Conservation (phyloP, 805 yeast genomes). For the Wickerhamomyces queroliae region DNA sequence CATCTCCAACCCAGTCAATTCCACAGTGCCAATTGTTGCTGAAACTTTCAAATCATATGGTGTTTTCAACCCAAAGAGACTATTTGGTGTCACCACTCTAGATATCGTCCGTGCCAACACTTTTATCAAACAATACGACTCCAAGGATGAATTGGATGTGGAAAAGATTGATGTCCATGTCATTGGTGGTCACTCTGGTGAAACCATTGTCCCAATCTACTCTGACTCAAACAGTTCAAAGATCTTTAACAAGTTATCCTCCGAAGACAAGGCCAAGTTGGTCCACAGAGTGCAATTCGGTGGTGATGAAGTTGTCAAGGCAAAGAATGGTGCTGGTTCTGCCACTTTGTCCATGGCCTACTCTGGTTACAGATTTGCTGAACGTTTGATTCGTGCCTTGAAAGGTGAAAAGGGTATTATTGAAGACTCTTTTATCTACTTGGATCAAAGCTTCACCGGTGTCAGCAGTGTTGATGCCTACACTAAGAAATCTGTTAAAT, state of each 20-base stretch:
- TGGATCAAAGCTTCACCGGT: slow-evolving; percentile 45
- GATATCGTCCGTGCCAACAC: slow-evolving; percentile 87
- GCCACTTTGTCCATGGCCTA: slow-evolving; percentile 96
- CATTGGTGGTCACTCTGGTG: slow-evolving; percentile 94
- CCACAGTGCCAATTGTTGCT: slow-evolving; percentile 85
- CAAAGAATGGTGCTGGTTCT: slow-evolving; percentile 91
- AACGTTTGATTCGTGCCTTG: slow-evolving; percentile 25
- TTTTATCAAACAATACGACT: slow-evolving; percentile 55
- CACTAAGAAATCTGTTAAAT: slow-evolving; percentile 26
- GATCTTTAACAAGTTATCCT: slow-evolving; percentile 14
- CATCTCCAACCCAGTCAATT: slow-evolving; percentile 91
- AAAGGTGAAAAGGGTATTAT: slow-evolving; percentile 30
- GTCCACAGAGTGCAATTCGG: slow-evolving; percentile 91
- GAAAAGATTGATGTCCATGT: slow-evolving; percentile 50
- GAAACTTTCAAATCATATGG: slow-evolving; percentile 67
- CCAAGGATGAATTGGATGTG: slow-evolving; percentile 46
- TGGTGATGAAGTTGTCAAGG: slow-evolving; percentile 95
- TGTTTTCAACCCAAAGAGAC: slow-evolving; percentile 61
- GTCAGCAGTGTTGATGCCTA: slow-evolving; percentile 42
- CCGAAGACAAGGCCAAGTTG: slow-evolving; percentile 32
- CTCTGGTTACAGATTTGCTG: slow-evolving; percentile 82
- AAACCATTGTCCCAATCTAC: slow-evolving; percentile 80
- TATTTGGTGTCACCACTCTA: slow-evolving; percentile 86
- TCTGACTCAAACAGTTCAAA: slow-evolving; percentile 14
- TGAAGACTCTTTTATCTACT: slow-evolving; percentile 46